These are phyloP conservation scores for Aspergillus quadricinctus DNA, from an alignment of 2,329 filamentous ascomycete species.

Conservation along the genomic window DNA sequence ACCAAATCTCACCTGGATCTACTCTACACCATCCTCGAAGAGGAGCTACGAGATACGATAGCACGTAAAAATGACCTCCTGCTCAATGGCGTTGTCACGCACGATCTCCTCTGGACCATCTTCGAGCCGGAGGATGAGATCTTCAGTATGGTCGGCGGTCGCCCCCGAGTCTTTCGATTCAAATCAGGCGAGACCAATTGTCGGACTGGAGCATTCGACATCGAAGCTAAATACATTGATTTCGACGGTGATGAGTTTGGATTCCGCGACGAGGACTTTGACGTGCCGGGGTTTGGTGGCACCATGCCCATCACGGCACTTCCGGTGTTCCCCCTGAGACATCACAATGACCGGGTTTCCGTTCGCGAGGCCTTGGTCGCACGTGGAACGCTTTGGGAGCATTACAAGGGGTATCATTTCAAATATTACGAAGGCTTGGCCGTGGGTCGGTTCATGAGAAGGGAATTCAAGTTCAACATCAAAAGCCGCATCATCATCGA, in stretches of 20 bases:
- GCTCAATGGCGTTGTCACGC: constrained; percentile 51
- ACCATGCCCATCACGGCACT: constrained; percentile 42
- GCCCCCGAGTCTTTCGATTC: constrained; percentile 10
- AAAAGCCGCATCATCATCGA: constrained; percentile 52
- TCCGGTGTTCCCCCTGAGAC: constrained; percentile 42
- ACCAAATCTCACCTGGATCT: constrained; percentile 48
- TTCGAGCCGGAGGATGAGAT: constrained; percentile 30
- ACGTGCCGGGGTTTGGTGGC: constrained; percentile 20
- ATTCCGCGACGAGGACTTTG: neutral
- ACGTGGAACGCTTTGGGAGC: constrained; percentile 46
- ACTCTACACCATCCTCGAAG: constrained; percentile 45
- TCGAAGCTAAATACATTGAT: constrained; percentile 13
- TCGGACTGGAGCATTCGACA: constrained; percentile 4
- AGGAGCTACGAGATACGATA: constrained; percentile 51
- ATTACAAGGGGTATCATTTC: constrained; percentile 48
- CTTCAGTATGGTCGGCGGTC: constrained; percentile 3
- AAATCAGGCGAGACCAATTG: neutral
- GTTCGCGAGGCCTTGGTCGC: constrained; percentile 40
- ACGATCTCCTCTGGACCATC: constrained; percentile 42
- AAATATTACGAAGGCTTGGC: constrained; percentile 47
- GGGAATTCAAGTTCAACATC: constrained; percentile 24
- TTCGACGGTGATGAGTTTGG: constrained; percentile 20
- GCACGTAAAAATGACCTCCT: constrained; percentile 50
- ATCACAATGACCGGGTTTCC: constrained; percentile 37
- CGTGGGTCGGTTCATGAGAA: constrained; percentile 26